Evolutionary conservation across 2,329 filamentous ascomycete species (phyloP), one percentile per base, ranked within the genome.

Genomic region (Penicillium corylophilum): DNA sequence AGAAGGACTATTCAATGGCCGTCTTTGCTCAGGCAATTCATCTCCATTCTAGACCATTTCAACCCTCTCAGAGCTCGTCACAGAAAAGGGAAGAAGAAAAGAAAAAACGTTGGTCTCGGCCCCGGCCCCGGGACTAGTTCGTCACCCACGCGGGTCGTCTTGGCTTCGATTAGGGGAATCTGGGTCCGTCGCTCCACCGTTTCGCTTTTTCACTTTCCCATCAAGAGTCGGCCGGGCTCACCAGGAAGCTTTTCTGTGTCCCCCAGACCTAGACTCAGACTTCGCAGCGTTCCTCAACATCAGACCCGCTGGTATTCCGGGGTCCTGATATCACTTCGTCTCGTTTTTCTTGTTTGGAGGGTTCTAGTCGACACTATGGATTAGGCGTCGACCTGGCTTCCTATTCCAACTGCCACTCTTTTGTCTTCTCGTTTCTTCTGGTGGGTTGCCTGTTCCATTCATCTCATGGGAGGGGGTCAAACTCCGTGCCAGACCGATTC

Each of bases 151-250:
- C 60, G 55, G 54, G 48, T 57, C 42, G 58, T 54, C 56, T 58
- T 56, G 51, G 50, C 56, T 53, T 62, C 50, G 51, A 57, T 63
- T 60, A 57, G 60, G 55, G 60, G 56, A 48, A 44, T 48, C 49
- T 51, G 54, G 51, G 56, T 53, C 46, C 54, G 42, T 55, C 56
- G 48, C 43, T 60, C 44, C 55, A 55, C 55, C 44, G 29, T 47
- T 44, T 53, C 53, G 46, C 49, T 46, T 40, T 57, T 58, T 60
- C 51, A 39, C 28, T 55, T 54, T 15, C 33, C 35, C 38, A 35
- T 24, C 40, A 24, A 48, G 44, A 35, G 45, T 41, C 31, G 49
- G 29, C 28, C 29, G 33, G 43, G 29, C 38, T 46, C 38, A 20
- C 18, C 28, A 36, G 29, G 31, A n/a, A 18, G 44, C 24, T 42